Evolutionary conservation across 2,329 filamentous ascomycete species (phyloP).

Genomic region (Leptographium lundbergii): DNA sequence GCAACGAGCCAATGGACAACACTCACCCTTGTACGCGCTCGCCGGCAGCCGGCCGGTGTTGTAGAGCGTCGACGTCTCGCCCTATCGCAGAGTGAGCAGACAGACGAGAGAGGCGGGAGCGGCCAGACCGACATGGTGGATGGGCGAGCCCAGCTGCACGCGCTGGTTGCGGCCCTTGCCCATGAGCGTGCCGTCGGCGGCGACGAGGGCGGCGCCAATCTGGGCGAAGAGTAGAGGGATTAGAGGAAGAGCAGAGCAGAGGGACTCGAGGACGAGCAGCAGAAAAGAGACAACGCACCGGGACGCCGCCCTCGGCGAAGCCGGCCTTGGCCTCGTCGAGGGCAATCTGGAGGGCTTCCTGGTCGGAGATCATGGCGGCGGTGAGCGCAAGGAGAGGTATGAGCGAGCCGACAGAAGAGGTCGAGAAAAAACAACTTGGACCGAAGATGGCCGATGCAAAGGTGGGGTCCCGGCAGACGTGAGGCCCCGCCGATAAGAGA

Average conservation of each 20-base stretch:
- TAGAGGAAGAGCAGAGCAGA: background rate
- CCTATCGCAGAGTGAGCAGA: background rate
- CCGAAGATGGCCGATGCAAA: too few species aligned
- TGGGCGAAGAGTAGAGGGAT: constrained; percentile 12
- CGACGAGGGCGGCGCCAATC: constrained; percentile 49
- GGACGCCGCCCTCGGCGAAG: constrained; percentile 34
- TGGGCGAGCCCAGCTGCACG: constrained; percentile 58
- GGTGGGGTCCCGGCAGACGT: too few species aligned
- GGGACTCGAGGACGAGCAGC: background rate
- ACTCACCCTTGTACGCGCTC: constrained; percentile 40
- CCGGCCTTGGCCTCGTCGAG: constrained; percentile 32
- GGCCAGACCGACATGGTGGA: constrained; percentile 48
- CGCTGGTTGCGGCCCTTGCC: constrained; percentile 66
- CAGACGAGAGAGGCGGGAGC: background rate
- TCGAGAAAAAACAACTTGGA: background rate
- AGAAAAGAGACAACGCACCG: constrained; percentile 20
- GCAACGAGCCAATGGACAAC: too few species aligned
- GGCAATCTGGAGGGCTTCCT: constrained; percentile 22
- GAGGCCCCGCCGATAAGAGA: too few species aligned
- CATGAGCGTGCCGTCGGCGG: constrained; percentile 54
- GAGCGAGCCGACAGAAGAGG: too few species aligned
- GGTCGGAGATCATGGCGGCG: constrained; percentile 7
- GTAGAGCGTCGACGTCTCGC: constrained; percentile 63
- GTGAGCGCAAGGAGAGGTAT: too few species aligned
- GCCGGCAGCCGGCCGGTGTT: constrained; percentile 61